These are phyloP conservation scores for Ophiorrhiza pumila DNA, from an alignment of 257 asterid genomes.

Conservation along the genomic window DNA sequence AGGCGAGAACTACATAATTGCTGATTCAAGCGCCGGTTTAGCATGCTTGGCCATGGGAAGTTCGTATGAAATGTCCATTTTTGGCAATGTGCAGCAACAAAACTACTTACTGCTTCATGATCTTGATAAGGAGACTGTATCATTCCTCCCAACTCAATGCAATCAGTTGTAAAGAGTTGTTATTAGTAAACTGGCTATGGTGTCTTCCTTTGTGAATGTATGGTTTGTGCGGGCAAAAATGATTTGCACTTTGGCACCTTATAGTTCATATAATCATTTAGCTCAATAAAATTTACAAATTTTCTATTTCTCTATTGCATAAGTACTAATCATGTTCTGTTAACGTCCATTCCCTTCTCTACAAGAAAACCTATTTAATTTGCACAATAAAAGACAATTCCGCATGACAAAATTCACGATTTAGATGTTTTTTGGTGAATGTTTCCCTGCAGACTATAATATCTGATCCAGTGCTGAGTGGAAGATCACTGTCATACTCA, in stretches of 20 bases:
- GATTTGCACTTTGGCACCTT: not conserved
- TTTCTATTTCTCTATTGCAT: not conserved
- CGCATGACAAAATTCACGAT: too few relatives aligned
- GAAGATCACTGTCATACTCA: too few relatives aligned
- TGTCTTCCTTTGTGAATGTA: not conserved
- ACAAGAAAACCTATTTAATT: too few relatives aligned
- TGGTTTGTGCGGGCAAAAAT: slow-evolving; percentile 1
- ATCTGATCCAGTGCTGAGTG: too few relatives aligned
- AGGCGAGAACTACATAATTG: slow-evolving; percentile 63
- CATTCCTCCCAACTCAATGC: slow-evolving; percentile 50
- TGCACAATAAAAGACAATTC: too few relatives aligned
- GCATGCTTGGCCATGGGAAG: slow-evolving; percentile 88
- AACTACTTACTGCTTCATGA: slow-evolving; percentile 67
- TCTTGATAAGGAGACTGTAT: slow-evolving; percentile 56
- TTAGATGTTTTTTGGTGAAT: too few relatives aligned
- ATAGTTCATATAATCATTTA: not conserved
- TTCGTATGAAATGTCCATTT: slow-evolving; percentile 71
- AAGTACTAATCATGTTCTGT: too few relatives aligned
- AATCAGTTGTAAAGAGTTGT: slow-evolving; percentile 19
- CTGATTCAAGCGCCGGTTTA: slow-evolving; percentile 51
- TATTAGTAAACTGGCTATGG: not conserved
- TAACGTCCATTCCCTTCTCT: too few relatives aligned
- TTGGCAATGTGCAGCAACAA: slow-evolving; percentile 87
- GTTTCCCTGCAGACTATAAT: too few relatives aligned
- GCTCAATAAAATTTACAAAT: not conserved